Evolutionary conservation across 2,329 filamentous ascomycete genomes (phyloP), one percentile per base, ranked within the genome.

Genomic region (Lecanicillium sp.): DNA sequence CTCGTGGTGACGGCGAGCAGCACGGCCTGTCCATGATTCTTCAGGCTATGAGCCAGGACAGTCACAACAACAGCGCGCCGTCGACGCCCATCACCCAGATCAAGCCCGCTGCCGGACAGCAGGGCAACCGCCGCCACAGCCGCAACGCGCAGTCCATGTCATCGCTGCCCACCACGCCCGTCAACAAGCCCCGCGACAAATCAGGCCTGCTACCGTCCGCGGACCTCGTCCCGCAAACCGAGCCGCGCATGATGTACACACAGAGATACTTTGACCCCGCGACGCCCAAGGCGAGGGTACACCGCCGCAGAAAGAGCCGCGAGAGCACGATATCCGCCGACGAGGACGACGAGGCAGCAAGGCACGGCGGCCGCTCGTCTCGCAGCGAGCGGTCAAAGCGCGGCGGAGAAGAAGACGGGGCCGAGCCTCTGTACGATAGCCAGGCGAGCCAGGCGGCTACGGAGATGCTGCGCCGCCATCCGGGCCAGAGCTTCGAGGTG

Each of bases 301-400:
- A 66, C 15, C 65, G 66, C 35, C 70, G 75, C 28, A 76, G 77
- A 37, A 79, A 80, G 59, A 88, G 87, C 58, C 79, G 86, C 43
- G 87, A 94, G 58, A 90, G 85, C 63, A 94, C 87, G 2, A 88
- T 92, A 35, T 92, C 87, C 1, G 81, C 77, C 15, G 72, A 72
- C 31, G 73, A 79, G 42, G 74, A 72, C 36, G 76, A 71, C 49
- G 73, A 77, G 17, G 71, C 71, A 1, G 75, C 10, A 74, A 71
- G 37, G 79, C 62, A 13, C 61, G 60, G 11, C 62, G 61, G 5
- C 58, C 56, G 0, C 29, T 27, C 33, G 28, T 42, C 52, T 59
- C 4, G 58, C 57, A 11, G 56, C 57, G 3, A 51, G 55, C 2
- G 56, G 49, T n/a, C 45, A 37, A 14, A 47, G 45, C 10, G 48